Base-by-base conservation (phyloP, 2,329 filamentous ascomycete species). In the Neonectria ditissima region DNA sequence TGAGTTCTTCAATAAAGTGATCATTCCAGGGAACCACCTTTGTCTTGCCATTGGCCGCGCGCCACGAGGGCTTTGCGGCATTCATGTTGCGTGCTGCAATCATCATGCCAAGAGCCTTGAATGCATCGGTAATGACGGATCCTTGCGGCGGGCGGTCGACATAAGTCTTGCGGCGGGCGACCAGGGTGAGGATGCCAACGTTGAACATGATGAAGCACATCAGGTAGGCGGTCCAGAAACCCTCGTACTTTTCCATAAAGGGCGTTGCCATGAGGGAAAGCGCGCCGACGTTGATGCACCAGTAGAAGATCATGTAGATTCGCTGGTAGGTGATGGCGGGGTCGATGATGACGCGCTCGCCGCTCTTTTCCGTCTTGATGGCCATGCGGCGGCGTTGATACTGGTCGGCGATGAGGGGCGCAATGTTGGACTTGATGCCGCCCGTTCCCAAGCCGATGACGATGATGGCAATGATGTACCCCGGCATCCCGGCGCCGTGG, bases 291-390 rank as follows among this genome's bases (percentile, higher is more conserved):
- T 93, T 93, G 74, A 93, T 92, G 78, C 87, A 90, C 76, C 85
- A 83, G 78, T 92, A 92, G 80, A 92, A 92, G 73, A 92, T 86
- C 88, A 89, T 91, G 81, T 91, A 92, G 65, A 92, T 88, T 51
- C 88, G 83, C 72, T 90, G 87, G 65, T 89, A 85, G 1, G 90
- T 92, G 58, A 91, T 81, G 41, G 85, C 82, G 0, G 89, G 89
- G 69, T 92, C 89, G 26, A 91, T 85, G 66, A 92, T 83, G 57
- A 92, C 87, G 81, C 83, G 81, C 76, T 88, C 84, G 41, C 86
- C 86, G 7, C 68, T 77, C 68, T 80, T 76, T 45, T 84, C 77
- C 2, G 81, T 84, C 70, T 80, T 81, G 52, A 88, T 74, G 24
- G 80, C 82, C 80, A 83, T 87, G 61, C 73, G 69, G 51, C 77